A percentile compares a stretch with the other conserved stretches of the same genome.
phyloP scores from a whole-genome alignment of 2,329 filamentous ascomycete genomes.

The Rhynchosporium secalis region DNA sequence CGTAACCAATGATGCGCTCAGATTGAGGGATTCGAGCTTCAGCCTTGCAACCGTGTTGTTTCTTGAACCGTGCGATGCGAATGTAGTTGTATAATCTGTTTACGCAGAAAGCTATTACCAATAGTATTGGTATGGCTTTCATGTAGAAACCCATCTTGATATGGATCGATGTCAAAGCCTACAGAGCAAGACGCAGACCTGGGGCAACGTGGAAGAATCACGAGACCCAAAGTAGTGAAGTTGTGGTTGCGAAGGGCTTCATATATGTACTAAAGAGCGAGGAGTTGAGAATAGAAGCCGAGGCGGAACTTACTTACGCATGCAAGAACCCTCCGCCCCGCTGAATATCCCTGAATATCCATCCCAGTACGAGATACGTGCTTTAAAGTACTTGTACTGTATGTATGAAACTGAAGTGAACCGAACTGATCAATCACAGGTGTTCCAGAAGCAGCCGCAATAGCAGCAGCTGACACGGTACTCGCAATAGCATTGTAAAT shows the following conservation, averaged over 20 bases:
- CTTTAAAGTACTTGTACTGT: too few relatives aligned
- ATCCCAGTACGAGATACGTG: neutral
- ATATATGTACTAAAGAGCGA: neutral
- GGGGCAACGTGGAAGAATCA: neutral
- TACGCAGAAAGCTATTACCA: conserved; percentile 19
- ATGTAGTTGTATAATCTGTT: conserved; percentile 21
- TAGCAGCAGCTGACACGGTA: neutral
- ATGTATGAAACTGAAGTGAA: too few relatives aligned
- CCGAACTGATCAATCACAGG: conserved; percentile 7
- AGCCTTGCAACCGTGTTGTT: conserved; percentile 36
- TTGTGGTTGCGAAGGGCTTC: neutral
- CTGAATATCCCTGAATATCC: neutral
- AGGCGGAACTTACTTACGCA: neutral
- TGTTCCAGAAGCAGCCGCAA: neutral
- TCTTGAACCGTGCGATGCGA: conserved; percentile 28
- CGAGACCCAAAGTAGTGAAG: neutral
- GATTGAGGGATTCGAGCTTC: conserved; percentile 31
- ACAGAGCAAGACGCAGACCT: neutral
- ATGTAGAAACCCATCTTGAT: conserved; percentile 2
- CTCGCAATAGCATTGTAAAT: neutral
- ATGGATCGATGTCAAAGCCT: neutral
- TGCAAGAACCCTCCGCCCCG: conserved; percentile 1
- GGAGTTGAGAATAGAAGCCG: neutral
- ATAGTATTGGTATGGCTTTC: conserved; percentile 1
- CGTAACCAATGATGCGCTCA: conserved; percentile 37